Percentiles rank a stretch among this genome's conserved stretches.
These are phyloP conservation scores for Sphaerulina vaccinii DNA, from an alignment of 2,329 filamentous ascomycete species.

Conservation along the genomic window DNA sequence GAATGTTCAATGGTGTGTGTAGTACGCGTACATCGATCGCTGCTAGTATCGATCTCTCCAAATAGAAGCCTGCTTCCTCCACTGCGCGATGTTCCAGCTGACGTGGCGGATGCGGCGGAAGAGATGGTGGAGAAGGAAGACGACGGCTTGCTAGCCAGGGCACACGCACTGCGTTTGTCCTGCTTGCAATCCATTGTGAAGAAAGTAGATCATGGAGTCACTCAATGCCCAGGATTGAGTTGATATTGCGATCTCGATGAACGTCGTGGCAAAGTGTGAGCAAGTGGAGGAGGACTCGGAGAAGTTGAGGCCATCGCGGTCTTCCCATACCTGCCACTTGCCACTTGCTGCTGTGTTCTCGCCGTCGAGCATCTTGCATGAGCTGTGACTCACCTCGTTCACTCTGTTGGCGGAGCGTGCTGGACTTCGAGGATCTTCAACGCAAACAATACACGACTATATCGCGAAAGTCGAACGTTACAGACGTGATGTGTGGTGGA, in stretches of 20 bases:
- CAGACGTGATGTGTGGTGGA: constrained; percentile 35
- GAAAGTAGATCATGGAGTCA: constrained; percentile 24
- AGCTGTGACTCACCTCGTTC: constrained; percentile 29
- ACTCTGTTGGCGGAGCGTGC: constrained; percentile 23
- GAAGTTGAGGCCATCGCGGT: constrained; percentile 25
- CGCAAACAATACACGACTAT: constrained; percentile 32
- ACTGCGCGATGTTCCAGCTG: constrained; percentile 36
- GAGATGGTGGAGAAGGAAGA: constrained; percentile 36
- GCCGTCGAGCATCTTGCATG: constrained; percentile 26
- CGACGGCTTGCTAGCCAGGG: constrained; percentile 37
- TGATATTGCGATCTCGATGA: constrained; percentile 24
- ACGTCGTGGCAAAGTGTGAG: constrained; percentile 13
- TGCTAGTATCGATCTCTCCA: constrained; percentile 50
- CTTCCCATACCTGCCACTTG: constrained; percentile 17
- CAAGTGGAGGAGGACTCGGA: constrained; percentile 16
- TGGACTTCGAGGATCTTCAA: constrained; percentile 21
- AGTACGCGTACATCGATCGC: constrained; percentile 38
- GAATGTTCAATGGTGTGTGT: constrained; percentile 10
- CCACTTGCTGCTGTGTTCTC: constrained; percentile 20
- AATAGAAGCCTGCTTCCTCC: constrained; percentile 45
- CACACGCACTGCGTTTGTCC: constrained; percentile 25
- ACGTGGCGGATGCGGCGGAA: constrained; percentile 36
- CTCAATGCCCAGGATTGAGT: constrained; percentile 13
- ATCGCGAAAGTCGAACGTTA: constrained; percentile 36
- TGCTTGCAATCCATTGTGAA: constrained; percentile 33